Base-by-base conservation (phyloP, 805 yeast genomes). In the Kuraishia ogatae region DNA sequence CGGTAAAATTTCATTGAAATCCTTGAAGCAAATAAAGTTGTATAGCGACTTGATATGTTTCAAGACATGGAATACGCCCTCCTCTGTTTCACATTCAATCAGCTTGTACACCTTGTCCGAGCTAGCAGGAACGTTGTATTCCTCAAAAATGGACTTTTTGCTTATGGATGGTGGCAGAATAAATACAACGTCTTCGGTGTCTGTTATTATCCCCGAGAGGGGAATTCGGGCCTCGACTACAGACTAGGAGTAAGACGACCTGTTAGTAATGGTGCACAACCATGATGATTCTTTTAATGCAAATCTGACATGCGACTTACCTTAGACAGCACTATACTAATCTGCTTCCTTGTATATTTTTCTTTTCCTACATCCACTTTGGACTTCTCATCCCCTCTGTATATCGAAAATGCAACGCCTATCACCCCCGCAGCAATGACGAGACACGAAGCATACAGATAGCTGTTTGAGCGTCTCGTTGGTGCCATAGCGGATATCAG, bases 41-140 rank as follows among this genome's bases (percentile, higher is more conserved):
- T 59, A n/a, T 8, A 56, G 24, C 0, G 65, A 61, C 28, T 57
- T 65, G 24, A 83, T 53, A 56, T 81, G 85, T 57, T 80, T 81
- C 22, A 81, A 70, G n/a, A 83, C 71, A 43, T 83, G 81, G 69
- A 80, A 76, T 13, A 81, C 64, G 2, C 87, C 84, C 13, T 66
- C 68, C 54, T 69, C 69, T 0, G 79, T 74, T n/a, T 73, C 76
- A 52, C 83, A 78, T 51, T 68, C 69, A 1, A 82, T 75, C 13
- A 78, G 60, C 53, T 75, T 72, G 56, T 64, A 65, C 21, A 57
- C 53, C 23, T 63, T 52, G 1, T 55, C 56, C 2, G 58, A 48
- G 2, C 67, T 65, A 20, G 15, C 51, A 15, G 21, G n/a, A 1
- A 72, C 55, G 13, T 62, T 54, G 17, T 61, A 54, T 15, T 55